Percentiles rank a stretch among this genome's conserved stretches.
phyloP scores from a whole-genome alignment of 2,329 filamentous ascomycete species.

The Microascus cirrosus region DNA sequence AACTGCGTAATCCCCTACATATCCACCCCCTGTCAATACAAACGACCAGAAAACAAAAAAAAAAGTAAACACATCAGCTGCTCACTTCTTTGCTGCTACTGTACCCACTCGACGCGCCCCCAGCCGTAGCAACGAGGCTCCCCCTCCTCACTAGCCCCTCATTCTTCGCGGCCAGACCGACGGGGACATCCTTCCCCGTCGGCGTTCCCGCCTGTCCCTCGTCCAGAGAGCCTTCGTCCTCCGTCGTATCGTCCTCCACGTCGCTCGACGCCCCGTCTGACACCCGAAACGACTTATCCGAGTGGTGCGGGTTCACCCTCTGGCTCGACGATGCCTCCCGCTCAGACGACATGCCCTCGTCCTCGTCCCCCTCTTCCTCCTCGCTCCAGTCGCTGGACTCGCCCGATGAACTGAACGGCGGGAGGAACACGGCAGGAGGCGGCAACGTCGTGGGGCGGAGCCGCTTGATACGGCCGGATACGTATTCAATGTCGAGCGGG shows the following conservation, averaged over 20 bases:
- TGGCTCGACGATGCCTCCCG: neutral
- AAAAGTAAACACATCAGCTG: too few relatives aligned
- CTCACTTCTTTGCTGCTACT: neutral
- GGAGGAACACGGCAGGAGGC: constrained; percentile 40
- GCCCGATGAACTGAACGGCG: constrained; percentile 28
- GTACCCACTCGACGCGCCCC: constrained; percentile 2
- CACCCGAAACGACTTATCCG: neutral
- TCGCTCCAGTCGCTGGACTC: constrained; percentile 15
- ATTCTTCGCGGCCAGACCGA: neutral
- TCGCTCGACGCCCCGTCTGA: neutral
- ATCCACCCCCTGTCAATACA: too few relatives aligned
- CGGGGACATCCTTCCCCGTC: too few relatives aligned
- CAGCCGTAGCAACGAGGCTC: neutral
- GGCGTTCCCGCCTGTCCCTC: neutral
- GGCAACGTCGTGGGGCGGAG: constrained; percentile 37
- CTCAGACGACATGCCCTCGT: neutral
- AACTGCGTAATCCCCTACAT: too few relatives aligned
- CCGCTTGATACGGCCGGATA: constrained; percentile 27
- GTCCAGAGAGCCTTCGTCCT: neutral
- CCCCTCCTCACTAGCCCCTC: neutral
- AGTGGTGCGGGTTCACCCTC: neutral
- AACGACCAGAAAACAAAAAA: neutral
- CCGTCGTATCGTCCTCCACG: neutral
- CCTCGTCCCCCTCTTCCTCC: neutral
- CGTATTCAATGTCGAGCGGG: constrained; percentile 31